These are phyloP conservation scores for Diaporthe ilicicola DNA, from an alignment of 2,329 filamentous ascomycete genomes.

Conservation along the genomic window DNA sequence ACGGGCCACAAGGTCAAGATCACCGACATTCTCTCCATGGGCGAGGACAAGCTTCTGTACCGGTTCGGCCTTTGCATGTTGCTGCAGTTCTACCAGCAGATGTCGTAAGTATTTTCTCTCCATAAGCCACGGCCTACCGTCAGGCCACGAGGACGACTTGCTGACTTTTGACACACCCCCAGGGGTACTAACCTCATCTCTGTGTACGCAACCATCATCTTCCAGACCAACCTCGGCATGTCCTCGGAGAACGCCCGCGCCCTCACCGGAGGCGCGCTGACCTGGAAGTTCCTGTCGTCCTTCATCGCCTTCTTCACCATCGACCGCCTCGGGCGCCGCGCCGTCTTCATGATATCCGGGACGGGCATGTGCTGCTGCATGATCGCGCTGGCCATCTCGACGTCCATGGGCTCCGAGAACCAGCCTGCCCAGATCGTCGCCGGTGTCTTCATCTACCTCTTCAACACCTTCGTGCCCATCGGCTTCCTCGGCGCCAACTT, in stretches of 20 bases:
- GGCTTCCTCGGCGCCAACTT: constrained; percentile 68
- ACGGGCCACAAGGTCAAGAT: constrained; percentile 47
- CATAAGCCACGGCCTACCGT: background rate
- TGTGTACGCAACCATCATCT: constrained; percentile 53
- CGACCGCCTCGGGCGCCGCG: constrained; percentile 58
- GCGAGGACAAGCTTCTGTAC: constrained; percentile 59
- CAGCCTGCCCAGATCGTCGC: constrained; percentile 57
- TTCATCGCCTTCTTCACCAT: constrained; percentile 60
- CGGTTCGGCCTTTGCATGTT: constrained; percentile 59
- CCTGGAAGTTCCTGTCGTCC: constrained; percentile 64
- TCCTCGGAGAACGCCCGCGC: constrained; percentile 48
- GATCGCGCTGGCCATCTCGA: constrained; percentile 60
- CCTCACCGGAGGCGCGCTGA: constrained; percentile 58
- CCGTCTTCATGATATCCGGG: constrained; percentile 61
- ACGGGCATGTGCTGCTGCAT: constrained; percentile 63
- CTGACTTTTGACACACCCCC: background rate
- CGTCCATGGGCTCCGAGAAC: constrained; percentile 56
- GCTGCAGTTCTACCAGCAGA: constrained; percentile 60
- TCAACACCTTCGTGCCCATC: constrained; percentile 68
- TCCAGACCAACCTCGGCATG: constrained; percentile 51
- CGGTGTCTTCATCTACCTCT: constrained; percentile 66
- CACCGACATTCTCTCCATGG: constrained; percentile 56
- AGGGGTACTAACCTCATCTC: constrained; percentile 56
- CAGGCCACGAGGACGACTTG: background rate
- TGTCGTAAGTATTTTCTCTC: constrained; percentile 41